phyloP scores from a whole-genome alignment of 768 basidiomycete species.

The Russula brevipes region DNA sequence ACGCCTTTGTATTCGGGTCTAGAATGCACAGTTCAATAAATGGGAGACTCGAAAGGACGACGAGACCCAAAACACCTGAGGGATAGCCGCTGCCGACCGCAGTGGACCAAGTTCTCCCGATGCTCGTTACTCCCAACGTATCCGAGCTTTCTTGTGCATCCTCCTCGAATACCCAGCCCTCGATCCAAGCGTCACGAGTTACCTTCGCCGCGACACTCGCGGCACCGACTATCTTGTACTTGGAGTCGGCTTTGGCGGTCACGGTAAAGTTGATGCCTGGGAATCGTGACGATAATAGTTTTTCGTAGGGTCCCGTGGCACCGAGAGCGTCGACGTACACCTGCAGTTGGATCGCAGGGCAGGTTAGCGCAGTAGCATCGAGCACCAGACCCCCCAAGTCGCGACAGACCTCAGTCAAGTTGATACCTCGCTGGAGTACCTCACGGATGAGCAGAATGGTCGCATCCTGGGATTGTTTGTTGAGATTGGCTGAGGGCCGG shows the following conservation, averaged over 20 bases:
- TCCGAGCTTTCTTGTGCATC: conserved; percentile 25
- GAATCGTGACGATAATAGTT: conserved; percentile 74
- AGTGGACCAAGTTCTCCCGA: conserved; percentile 31
- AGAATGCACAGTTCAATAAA: background rate
- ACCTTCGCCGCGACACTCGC: conserved; percentile 99
- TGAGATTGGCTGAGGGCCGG: conserved; percentile 78
- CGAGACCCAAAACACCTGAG: conserved; percentile 47
- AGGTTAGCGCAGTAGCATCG: background rate
- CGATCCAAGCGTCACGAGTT: conserved; percentile 85
- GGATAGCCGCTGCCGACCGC: conserved; percentile 86
- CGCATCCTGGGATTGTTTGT: conserved; percentile 82
- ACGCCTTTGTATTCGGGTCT: conserved; percentile 92
- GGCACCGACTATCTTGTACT: conserved; percentile 94
- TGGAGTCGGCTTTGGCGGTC: conserved; percentile 87
- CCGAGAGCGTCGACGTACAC: conserved; percentile 96
- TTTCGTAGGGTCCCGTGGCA: conserved; percentile 77
- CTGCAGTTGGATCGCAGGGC: conserved; percentile 35
- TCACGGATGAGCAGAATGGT: conserved; percentile 85
- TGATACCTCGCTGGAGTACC: conserved; percentile 73
- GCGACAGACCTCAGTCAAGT: conserved; percentile 62
- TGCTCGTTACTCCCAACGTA: background rate
- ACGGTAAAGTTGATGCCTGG: conserved; percentile 86
- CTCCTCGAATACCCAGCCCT: conserved; percentile 81
- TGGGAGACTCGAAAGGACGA: background rate
- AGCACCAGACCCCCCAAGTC: background rate